Conservation (phyloP, 768 basidiomycete species). For the Rhodosporidiobolus odoratus region DNA sequence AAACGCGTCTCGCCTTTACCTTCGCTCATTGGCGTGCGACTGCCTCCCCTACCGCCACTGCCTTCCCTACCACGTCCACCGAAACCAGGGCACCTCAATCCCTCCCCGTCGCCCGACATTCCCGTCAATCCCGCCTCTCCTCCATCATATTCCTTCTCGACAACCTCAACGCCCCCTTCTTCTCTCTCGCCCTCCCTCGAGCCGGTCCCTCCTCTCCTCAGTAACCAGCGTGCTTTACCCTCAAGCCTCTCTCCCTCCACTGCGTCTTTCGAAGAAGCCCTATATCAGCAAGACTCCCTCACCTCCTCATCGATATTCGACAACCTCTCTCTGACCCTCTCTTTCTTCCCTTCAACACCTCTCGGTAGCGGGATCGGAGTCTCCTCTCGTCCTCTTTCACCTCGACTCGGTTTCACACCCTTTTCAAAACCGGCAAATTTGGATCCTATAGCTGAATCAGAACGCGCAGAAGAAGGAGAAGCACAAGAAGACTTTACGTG, state of each 20-base stretch:
- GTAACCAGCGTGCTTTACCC: neutral
- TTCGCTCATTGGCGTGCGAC: neutral
- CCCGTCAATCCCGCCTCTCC: neutral
- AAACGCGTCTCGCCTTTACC: neutral
- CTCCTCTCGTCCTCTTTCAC: neutral
- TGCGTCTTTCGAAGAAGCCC: neutral
- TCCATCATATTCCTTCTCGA: neutral
- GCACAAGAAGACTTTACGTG: neutral
- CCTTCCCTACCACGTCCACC: neutral
- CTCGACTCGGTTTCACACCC: neutral
- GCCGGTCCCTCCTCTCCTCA: neutral
- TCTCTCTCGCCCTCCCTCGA: neutral
- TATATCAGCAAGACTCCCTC: neutral
- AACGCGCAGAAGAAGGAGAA: neutral
- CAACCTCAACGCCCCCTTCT: neutral
- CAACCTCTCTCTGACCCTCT: neutral
- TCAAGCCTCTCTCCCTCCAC: neutral
- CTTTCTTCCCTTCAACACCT: neutral
- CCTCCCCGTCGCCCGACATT: neutral
- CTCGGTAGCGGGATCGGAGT: neutral
- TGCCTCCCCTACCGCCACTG: neutral
- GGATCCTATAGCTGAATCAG: neutral
- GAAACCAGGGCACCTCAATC: neutral
- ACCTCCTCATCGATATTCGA: neutral
- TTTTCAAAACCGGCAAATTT: neutral